phyloP scores from a whole-genome alignment of 2,329 filamentous ascomycete species.

The Apiospora marii region DNA sequence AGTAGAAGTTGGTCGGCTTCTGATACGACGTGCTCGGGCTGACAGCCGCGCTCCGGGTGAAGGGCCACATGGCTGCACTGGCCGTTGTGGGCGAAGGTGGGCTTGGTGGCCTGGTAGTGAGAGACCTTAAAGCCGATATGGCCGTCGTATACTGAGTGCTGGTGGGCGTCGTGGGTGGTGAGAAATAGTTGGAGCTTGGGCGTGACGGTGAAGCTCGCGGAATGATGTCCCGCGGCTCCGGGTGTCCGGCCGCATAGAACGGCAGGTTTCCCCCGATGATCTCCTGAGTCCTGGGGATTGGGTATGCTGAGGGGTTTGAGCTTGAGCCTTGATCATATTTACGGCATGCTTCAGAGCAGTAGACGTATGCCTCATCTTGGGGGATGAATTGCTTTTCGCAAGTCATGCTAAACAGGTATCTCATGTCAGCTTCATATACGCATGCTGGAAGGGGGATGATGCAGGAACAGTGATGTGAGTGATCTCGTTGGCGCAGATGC shows the following conservation, averaged over 20 bases:
- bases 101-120: slow-evolving; percentile 62
- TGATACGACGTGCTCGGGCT: slow-evolving; percentile 63
- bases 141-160: slow-evolving; percentile 57
- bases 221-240: slow-evolving; percentile 68
- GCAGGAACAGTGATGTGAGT: slow-evolving; percentile 42
- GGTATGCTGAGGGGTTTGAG: slow-evolving; percentile 40
- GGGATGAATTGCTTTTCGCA: slow-evolving; percentile 73
- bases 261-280: slow-evolving; percentile 49
- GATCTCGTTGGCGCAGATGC: slow-evolving; percentile 25
- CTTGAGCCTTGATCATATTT: slow-evolving; percentile 57
- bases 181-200: slow-evolving; percentile 62
- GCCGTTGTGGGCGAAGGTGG: slow-evolving; percentile 60
- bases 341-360: slow-evolving; percentile 70
- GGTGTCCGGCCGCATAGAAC: slow-evolving; percentile 53
- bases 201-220: slow-evolving; percentile 70
- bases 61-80: slow-evolving; percentile 60
- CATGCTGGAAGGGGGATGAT: slow-evolving; percentile 31
- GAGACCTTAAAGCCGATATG: slow-evolving; percentile 62
- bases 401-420: slow-evolving; percentile 59
- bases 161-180: slow-evolving; percentile 60
- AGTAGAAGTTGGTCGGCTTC: slow-evolving; percentile 52
- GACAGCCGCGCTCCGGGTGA: slow-evolving; percentile 57
- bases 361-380: slow-evolving; percentile 63
- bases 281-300: slow-evolving; percentile 41
- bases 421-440: background rate